These are phyloP conservation scores for Boletus rubescentipes DNA, from an alignment of 768 basidiomycete species.

Conservation along the genomic window DNA sequence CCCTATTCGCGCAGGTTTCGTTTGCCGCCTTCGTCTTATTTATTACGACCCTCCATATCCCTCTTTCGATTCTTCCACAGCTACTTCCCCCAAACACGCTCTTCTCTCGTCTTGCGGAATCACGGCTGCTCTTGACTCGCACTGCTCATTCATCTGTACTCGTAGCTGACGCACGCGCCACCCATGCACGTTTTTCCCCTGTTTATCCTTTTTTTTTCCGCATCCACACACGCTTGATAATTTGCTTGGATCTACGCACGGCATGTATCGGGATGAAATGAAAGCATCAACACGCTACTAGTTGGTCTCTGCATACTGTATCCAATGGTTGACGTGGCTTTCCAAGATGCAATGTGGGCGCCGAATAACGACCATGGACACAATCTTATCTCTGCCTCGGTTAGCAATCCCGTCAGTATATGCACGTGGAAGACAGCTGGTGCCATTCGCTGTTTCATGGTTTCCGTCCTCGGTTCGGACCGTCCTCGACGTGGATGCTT, in stretches of 20 bases:
- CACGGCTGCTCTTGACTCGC: conserved; percentile 5
- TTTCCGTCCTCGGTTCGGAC: no score
- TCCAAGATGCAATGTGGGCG: conserved; percentile 5
- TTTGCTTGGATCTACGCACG: conserved; percentile 24
- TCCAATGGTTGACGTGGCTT: not conserved
- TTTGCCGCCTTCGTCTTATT: conserved; percentile 15
- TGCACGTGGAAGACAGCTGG: not conserved
- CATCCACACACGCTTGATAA: not conserved
- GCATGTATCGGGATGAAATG: conserved; percentile 12
- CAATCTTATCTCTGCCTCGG: not conserved
- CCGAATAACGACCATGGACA: not conserved
- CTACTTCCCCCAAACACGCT: not conserved
- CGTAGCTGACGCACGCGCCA: conserved; percentile 15
- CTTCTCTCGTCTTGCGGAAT: conserved; percentile 1
- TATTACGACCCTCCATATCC: conserved; percentile 13
- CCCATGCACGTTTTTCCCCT: conserved; percentile 5
- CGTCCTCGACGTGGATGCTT: not conserved
- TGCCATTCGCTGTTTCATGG: no score
- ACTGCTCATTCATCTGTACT: conserved; percentile 24
- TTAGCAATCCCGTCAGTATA: no score
- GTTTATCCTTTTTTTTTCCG: not conserved
- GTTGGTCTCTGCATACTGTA: conserved; percentile 1
- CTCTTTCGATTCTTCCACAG: conserved; percentile 9
- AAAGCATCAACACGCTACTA: conserved; percentile 3
- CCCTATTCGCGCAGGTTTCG: conserved; percentile 3